Evolutionary conservation across 31 red algal genomes (phyloP).

Genomic region (Odonthalia washingtoniensis): DNA sequence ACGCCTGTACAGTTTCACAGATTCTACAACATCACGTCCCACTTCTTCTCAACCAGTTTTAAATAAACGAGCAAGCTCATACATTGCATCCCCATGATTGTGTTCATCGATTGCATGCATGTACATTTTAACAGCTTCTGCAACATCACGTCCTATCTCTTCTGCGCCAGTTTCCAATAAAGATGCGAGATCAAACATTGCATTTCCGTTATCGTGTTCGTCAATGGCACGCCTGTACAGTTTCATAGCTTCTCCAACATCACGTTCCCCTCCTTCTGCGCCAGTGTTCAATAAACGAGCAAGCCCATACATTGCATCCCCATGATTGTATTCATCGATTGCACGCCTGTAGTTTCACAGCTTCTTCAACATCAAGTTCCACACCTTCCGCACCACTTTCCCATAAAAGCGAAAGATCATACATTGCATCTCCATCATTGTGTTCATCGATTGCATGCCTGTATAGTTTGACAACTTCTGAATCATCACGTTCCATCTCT

Average conservation of each 20-base stretch:
- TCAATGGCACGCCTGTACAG: conserved; percentile 46
- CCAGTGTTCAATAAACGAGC: conserved; percentile 34
- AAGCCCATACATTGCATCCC: conserved; percentile 39
- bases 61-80: conserved; percentile 31
- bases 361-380: neutral
- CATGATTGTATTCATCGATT: conserved; percentile 10
- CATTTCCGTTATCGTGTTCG: conserved; percentile 31
- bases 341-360: conserved; percentile 32
- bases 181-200: conserved; percentile 35
- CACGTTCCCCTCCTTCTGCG: conserved; percentile 1
- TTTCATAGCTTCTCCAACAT: conserved; percentile 27
- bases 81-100: conserved; percentile 35
- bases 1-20: conserved; percentile 31
- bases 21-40: neutral
- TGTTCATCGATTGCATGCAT: too few species aligned
- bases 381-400: conserved; percentile 37
- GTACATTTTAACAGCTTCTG: too few species aligned
- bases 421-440: conserved; percentile 32
- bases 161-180: conserved; percentile 22
- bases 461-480: conserved; percentile 23
- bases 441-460: conserved; percentile 28
- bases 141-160: neutral
- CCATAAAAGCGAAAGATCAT: conserved; percentile 29
- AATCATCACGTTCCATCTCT: too few species aligned
- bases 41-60: conserved; percentile 29